Base-by-base conservation (phyloP, 1,284 basidiomycete genomes). In the Rhodotorula sp. region DNA sequence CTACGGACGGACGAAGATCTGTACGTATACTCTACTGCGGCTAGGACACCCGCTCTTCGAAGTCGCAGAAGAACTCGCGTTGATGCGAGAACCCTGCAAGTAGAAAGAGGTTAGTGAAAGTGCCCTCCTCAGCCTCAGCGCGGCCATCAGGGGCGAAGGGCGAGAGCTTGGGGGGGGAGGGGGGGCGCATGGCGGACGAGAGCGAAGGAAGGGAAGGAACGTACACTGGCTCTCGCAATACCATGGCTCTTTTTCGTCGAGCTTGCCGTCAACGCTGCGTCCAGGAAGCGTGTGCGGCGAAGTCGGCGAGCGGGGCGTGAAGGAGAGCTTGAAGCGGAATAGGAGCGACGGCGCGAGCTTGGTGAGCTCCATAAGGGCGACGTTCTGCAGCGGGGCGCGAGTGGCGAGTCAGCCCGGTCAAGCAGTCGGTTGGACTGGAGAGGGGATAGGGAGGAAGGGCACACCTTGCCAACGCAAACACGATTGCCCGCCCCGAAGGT, bases 281-380 rank as follows among this genome's bases (percentile, higher is more conserved):
- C 63, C 55, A 9, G 63, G 63, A 17, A 64, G 44, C 22, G 34
- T 37, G 46, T 64, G 63, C 13, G 63, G 63, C 34, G 63, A 56
- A 3, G 32, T 27, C 4, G 63, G 44, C 25, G 34, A 17, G 41
- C 63, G 63, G 3, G 63, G 63, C 19, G 63, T 64, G 44, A 64
- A 57, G 0, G 44, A n/a, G 34, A 64, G 19, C 17, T 37, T 46
- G 34, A 57, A 64, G 21, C 63, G 63, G 34, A 50, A 57, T 22
- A 64, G 46, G 44, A 64, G 41, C 21, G 63, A 64, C 10, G 63
- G 63, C 4, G 44, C 63, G 34, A 64, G n/a, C 36, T 64, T 64
- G 22, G 63, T 57, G 44, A 64, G 44, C 44, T 64, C 63, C 54
- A 64, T 56, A 21, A 64, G 63, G 34, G 63, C 63, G 19, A 64